Evolutionary conservation across 2,329 filamentous ascomycete species (phyloP), one percentile per base, ranked within the genome.

Genomic region (Sporothrix protearum): DNA sequence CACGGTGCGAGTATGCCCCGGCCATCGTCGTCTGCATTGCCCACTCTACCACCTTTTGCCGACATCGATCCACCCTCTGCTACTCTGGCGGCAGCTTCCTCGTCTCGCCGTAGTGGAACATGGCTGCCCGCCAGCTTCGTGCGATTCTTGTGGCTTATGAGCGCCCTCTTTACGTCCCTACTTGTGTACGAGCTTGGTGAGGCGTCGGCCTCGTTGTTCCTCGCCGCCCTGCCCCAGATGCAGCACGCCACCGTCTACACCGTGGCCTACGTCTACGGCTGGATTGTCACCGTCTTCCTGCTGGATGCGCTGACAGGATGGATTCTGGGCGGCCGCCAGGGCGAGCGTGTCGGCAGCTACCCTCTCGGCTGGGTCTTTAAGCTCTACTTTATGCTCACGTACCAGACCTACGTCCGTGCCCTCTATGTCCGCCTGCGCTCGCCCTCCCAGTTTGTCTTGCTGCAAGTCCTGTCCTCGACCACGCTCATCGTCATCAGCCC

Each of bases 331-430:
- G 88, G 87, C 51, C 87, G 85, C 69, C 87, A 91, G 75, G 89
- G 89, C 64, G 87, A 91, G 77, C 83, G 89, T 42, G 89, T 91
- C 1, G 88, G 89, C 51, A 90, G 87, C 77, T 91, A 91, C 76
- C 89, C 89, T n/a, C 79, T 91, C 71, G 89, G 88, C 75, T 91
- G 88, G 87, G 86, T 90, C 55, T 91, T 91, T 76, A 91, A 91
- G 78, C 83, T 91, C 86, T 90, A 77, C 79, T 91, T 90, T 78
- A 88, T 88, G 82, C 80, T 91, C 68, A 91, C 89, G 6, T 91
- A 91, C 79, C 89, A 91, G 79, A 91, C 89, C 4, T 91, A 91
- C 79, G 89, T 91, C 14, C 88, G 89, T 69, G 88, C 89, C 12
- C 80, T 91, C 72, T 91, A 91, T 77, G 89, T 89, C 16, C 88